Percentiles rank a stretch among this genome's conserved stretches.
Evolutionary conservation across 257 asterid species (phyloP).

Genomic region (Asclepias syriaca): DNA sequence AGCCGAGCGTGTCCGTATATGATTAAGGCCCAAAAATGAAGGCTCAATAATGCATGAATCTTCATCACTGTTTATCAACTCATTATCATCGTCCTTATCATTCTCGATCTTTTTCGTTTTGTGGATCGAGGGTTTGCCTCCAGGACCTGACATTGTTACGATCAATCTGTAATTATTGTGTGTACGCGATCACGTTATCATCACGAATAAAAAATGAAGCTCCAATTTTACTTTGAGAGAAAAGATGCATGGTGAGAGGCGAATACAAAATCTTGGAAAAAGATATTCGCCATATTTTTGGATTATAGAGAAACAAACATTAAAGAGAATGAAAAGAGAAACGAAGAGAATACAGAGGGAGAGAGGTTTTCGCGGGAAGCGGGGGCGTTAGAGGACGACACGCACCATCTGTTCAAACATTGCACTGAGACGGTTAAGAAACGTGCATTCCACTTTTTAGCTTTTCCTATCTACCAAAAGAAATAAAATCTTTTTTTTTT

Average conservation of each 20-base stretch:
- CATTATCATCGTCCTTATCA: conserved; percentile 15
- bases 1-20: conserved; percentile 63
- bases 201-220: background rate
- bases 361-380: conserved; percentile 82
- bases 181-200: background rate
- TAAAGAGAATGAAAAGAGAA: conserved; percentile 7
- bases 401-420: conserved; percentile 32
- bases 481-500: no score
- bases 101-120: conserved; percentile 55
- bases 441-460: conserved; percentile 35
- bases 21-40: conserved; percentile 58
- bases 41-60: conserved; percentile 43
- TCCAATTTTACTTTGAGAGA: background rate
- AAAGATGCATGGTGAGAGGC: conserved; percentile 26
- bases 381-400: conserved; percentile 38
- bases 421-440: conserved; percentile 5
- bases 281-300: conserved; percentile 20
- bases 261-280: conserved; percentile 16
- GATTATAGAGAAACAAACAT: background rate
- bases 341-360: conserved; percentile 13
- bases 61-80: conserved; percentile 22
- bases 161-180: background rate
- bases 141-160: conserved; percentile 26
- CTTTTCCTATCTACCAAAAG: background rate
- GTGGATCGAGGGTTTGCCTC: conserved; percentile 18